These are phyloP conservation scores for Penicillium atrosanguineum DNA, from an alignment of 495 filamentous ascomycete species.

Conservation along the genomic window DNA sequence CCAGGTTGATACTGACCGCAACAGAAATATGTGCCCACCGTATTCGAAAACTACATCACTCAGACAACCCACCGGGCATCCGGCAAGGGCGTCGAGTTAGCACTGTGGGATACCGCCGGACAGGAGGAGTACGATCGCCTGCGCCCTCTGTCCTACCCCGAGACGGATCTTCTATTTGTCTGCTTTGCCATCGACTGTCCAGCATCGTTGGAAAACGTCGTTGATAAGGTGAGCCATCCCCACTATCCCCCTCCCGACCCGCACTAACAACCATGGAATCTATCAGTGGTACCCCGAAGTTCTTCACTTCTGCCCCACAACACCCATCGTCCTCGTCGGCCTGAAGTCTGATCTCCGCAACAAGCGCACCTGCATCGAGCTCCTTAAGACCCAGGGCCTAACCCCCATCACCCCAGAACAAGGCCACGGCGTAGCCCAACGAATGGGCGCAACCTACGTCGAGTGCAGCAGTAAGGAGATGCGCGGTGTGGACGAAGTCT, in stretches of 20 bases:
- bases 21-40: slow-evolving; percentile 99
- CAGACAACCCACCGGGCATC: slow-evolving; percentile 82
- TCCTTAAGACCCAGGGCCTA: slow-evolving; percentile 95
- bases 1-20: slow-evolving; percentile 11
- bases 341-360: slow-evolving; percentile 93
- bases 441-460: slow-evolving; percentile 93
- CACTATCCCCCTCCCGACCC: slow-evolving; percentile 3
- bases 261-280: neutral
- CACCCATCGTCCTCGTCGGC: slow-evolving; percentile 90
- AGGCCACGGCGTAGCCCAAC: slow-evolving; percentile 78
- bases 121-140: slow-evolving; percentile 98
- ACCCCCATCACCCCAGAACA: slow-evolving; percentile 92
- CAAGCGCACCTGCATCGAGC: slow-evolving; percentile 94
- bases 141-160: slow-evolving; percentile 92
- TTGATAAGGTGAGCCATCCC: slow-evolving; percentile 80
- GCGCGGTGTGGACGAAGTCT: slow-evolving; percentile 92
- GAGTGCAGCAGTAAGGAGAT: slow-evolving; percentile 99
- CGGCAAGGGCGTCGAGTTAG: slow-evolving; percentile 92
- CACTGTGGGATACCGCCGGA: slow-evolving; percentile 97
- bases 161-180: slow-evolving; percentile 96
- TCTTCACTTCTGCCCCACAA: slow-evolving; percentile 96
- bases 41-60: slow-evolving; percentile 99
- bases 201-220: slow-evolving; percentile 94
- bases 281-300: slow-evolving; percentile 97
- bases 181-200: slow-evolving; percentile 99